These are phyloP conservation scores for Barnettozyma vustinii DNA, from an alignment of 805 yeast species.

Conservation along the genomic window DNA sequence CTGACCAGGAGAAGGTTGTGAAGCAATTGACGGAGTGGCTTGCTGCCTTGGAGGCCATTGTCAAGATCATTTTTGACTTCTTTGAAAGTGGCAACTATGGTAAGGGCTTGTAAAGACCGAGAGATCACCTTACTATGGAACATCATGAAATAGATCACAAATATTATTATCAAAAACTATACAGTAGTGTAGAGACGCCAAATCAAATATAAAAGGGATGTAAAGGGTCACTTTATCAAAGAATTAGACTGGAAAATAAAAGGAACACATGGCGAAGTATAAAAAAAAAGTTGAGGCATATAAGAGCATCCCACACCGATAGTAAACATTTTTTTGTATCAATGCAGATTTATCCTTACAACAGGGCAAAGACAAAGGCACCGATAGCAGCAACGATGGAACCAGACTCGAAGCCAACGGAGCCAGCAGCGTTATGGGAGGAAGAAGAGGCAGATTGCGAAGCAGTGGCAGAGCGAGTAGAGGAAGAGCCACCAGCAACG, in stretches of 20 bases:
- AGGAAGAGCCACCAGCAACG: constrained; percentile 24
- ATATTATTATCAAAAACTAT: constrained; percentile 3
- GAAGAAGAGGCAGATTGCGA: constrained; percentile 19
- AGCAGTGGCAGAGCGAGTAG: constrained; percentile 16
- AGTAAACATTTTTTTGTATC: background rate
- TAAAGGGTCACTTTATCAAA: background rate
- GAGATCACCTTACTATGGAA: background rate
- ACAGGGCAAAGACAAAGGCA: constrained; percentile 36
- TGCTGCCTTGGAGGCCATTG: constrained; percentile 68
- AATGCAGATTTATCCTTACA: constrained; percentile 27
- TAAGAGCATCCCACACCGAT: background rate
- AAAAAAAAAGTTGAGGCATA: background rate
- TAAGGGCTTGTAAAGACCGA: constrained; percentile 63
- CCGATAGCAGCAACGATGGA: constrained; percentile 46
- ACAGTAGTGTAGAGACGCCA: background rate
- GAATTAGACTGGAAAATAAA: background rate
- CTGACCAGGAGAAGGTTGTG: constrained; percentile 60
- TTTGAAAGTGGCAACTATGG: constrained; percentile 80
- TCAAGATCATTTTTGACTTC: constrained; percentile 66
- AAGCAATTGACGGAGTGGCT: constrained; percentile 71
- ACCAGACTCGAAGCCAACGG: constrained; percentile 39
- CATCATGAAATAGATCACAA: background rate
- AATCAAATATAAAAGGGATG: background rate
- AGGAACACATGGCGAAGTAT: background rate
- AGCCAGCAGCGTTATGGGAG: constrained; percentile 33